These are phyloP conservation scores for Strobilomyces echinocephalus DNA, from an alignment of 768 basidiomycete species.

Conservation along the genomic window DNA sequence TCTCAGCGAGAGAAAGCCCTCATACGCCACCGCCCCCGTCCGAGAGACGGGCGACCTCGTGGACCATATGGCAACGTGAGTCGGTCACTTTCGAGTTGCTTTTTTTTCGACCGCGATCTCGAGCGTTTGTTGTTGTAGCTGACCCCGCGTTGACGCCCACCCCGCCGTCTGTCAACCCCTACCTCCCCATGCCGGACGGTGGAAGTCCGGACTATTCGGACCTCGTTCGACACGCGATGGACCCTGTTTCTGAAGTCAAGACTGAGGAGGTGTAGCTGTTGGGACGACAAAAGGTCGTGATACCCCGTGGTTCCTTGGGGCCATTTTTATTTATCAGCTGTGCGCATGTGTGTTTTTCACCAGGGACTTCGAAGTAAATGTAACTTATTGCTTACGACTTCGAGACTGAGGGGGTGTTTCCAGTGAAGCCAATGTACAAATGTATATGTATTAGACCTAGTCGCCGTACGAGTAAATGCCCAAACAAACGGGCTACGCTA, in stretches of 20 bases:
- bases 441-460: no score
- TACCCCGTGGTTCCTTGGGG: no score
- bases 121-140: slow-evolving; percentile 34
- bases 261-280: background rate
- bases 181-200: slow-evolving; percentile 49
- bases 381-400: no score
- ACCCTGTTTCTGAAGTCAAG: no score
- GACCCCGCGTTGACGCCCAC: slow-evolving; percentile 51
- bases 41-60: slow-evolving; percentile 37
- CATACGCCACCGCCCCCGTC: slow-evolving; percentile 31
- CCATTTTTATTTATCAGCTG: no score
- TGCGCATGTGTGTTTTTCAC: no score
- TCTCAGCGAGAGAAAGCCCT: slow-evolving; percentile 24
- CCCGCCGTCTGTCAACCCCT: slow-evolving; percentile 50
- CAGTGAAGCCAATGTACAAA: no score
- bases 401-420: no score
- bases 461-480: no score
- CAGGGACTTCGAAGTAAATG: no score
- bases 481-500: no score
- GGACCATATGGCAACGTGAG: slow-evolving; percentile 64
- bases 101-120: background rate
- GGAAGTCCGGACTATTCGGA: slow-evolving; percentile 63
- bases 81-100: slow-evolving; percentile 8
- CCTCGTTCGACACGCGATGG: slow-evolving; percentile 48
- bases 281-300: no score